These are phyloP conservation scores for Plectosphaerella cucumerina DNA, from an alignment of 2,329 filamentous ascomycete species.

Conservation along the genomic window DNA sequence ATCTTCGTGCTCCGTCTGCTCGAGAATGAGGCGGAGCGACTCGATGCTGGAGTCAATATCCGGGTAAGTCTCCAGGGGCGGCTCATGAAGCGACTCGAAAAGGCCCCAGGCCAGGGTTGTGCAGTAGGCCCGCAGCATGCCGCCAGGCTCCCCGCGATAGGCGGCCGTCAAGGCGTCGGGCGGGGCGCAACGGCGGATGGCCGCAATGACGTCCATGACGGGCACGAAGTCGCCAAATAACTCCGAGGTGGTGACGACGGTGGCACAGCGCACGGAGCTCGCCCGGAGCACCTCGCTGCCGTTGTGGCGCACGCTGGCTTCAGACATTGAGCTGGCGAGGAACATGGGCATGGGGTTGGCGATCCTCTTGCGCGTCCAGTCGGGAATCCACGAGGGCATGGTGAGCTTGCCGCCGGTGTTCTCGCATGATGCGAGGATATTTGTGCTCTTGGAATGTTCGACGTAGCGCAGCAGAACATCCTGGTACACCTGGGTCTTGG, in stretches of 20 bases:
- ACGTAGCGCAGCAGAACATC: conserved; percentile 2
- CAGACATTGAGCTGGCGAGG: conserved; percentile 1
- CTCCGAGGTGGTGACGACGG: not conserved
- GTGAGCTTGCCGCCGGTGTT: not conserved
- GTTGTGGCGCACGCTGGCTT: conserved; percentile 1
- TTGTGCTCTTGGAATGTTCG: not conserved
- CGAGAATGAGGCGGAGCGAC: not conserved
- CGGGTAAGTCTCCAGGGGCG: not conserved
- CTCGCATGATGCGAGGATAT: conserved; percentile 3
- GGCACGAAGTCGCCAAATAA: conserved; percentile 2
- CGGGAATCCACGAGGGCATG: conserved; percentile 15
- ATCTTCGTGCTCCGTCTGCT: not conserved
- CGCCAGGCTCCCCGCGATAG: not conserved
- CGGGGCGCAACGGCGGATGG: not conserved
- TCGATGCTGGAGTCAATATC: conserved; percentile 1
- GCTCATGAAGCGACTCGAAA: not conserved
- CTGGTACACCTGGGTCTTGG: conserved; percentile 4
- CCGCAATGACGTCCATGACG: not conserved
- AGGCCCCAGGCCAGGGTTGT: conserved; percentile 3
- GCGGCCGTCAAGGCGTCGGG: not conserved
- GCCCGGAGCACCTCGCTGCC: not conserved
- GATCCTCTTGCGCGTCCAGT: conserved; percentile 8
- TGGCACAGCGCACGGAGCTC: not conserved
- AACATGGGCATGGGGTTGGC: conserved; percentile 3
- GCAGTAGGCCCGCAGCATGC: conserved; percentile 1